Percentiles rank a stretch among this genome's conserved stretches.
Conservation (phyloP, 192 early-diverging fungal species). For the Obelidium mucronatum region DNA sequence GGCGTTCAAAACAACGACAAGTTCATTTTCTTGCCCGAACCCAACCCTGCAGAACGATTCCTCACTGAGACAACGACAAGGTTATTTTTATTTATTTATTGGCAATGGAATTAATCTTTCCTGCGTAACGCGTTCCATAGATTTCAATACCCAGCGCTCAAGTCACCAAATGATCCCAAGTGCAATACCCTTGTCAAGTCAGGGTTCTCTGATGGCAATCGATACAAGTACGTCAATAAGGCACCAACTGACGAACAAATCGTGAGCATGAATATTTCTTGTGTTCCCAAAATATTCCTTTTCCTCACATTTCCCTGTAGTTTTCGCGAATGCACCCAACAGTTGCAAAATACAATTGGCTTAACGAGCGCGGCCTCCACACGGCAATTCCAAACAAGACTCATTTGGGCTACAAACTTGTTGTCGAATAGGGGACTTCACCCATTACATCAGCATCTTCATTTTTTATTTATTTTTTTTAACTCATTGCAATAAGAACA, state of each 20-base stretch:
- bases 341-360: constrained; percentile 35
- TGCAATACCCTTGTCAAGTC: constrained; percentile 33
- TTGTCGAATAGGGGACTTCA: constrained; percentile 15
- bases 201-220: constrained; percentile 50
- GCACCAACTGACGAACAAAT: constrained; percentile 4
- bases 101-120: background rate
- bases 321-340: constrained; percentile 31
- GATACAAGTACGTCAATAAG: constrained; percentile 31
- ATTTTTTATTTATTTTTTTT: background rate
- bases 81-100: constrained; percentile 30
- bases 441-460: background rate
- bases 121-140: background rate
- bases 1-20: constrained; percentile 55
- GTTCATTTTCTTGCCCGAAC: constrained; percentile 25
- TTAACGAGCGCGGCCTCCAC: constrained; percentile 29
- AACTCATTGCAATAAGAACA: background rate
- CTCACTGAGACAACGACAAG: constrained; percentile 47
- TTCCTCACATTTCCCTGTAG: background rate
- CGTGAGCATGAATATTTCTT: background rate
- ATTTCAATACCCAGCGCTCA: constrained; percentile 29
- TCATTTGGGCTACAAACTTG: constrained; percentile 9
- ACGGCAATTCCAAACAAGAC: constrained; percentile 25
- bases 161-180: constrained; percentile 11
- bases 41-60: constrained; percentile 38
- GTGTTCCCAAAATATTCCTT: background rate